Evolutionary conservation across 768 basidiomycete genomes (phyloP).

Genomic region (Termitomyces sp.): DNA sequence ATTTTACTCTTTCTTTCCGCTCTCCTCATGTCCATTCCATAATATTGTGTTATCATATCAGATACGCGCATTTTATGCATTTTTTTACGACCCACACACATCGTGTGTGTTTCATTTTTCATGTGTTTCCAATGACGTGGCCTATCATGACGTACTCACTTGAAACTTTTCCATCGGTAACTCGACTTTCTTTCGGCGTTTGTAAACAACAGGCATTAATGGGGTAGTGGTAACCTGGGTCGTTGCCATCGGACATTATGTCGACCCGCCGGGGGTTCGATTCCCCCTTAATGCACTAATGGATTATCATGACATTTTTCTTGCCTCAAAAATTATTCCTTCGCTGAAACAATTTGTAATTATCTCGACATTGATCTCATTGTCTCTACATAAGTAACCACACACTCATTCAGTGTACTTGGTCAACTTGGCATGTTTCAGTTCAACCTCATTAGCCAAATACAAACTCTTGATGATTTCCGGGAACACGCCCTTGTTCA

Average conservation of each 20-base stretch:
- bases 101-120: neutral
- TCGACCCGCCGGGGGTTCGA: conserved; percentile 88
- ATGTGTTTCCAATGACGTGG: neutral
- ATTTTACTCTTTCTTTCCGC: neutral
- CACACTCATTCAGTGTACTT: conserved; percentile 3
- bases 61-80: neutral
- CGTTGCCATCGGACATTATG: neutral
- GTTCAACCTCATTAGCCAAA: neutral
- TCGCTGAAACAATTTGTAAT: too few relatives aligned
- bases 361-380: neutral
- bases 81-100: neutral
- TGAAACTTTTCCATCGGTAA: too few relatives aligned
- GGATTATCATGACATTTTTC: too few relatives aligned
- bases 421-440: conserved; percentile 4
- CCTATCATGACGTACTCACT: neutral
- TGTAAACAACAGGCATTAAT: neutral
- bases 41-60: neutral
- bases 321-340: too few relatives aligned
- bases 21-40: neutral
- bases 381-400: neutral
- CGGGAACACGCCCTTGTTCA: neutral
- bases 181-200: too few relatives aligned
- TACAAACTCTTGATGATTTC: conserved; percentile 3
- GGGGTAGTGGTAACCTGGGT: conserved; percentile 9
- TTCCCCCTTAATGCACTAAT: conserved; percentile 87